Percentiles rank a stretch among this genome's conserved stretches.
Conservation (phyloP, 2,329 filamentous ascomycete genomes). For the Diaporthe sp. region DNA sequence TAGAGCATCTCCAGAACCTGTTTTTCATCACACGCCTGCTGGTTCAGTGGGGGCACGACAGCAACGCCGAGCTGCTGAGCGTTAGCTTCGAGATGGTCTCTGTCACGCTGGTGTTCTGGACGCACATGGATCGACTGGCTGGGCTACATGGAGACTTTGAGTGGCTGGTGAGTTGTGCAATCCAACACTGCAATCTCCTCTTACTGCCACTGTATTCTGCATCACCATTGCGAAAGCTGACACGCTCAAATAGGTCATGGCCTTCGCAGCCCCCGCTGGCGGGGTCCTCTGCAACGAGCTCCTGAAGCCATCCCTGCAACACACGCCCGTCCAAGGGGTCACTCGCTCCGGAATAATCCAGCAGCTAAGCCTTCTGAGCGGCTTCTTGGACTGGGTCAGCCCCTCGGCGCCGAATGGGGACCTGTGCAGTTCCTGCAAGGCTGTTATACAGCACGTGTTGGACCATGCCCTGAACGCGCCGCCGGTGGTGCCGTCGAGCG, state of each 20-base stretch:
- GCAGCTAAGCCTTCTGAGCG: conserved; percentile 64
- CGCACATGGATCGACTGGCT: conserved; percentile 61
- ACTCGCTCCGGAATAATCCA: conserved; percentile 65
- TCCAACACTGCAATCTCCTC: no score
- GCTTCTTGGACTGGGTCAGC: conserved; percentile 65
- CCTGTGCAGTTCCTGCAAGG: conserved; percentile 61
- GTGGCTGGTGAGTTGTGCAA: conserved; percentile 59
- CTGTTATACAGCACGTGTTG: conserved; percentile 64
- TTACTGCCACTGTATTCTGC: not conserved
- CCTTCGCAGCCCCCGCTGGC: conserved; percentile 63
- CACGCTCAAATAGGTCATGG: conserved; percentile 56
- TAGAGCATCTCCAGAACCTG: conserved; percentile 68
- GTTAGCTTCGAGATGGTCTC: conserved; percentile 64
- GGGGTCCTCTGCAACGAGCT: conserved; percentile 66
- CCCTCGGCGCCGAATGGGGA: conserved; percentile 63
- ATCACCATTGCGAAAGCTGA: not conserved
- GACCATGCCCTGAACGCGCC: conserved; percentile 62
- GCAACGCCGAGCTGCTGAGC: conserved; percentile 57
- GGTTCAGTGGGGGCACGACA: conserved; percentile 57
- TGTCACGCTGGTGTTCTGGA: conserved; percentile 63
- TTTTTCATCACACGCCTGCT: conserved; percentile 72
- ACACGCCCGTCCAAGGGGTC: conserved; percentile 51
- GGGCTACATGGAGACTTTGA: conserved; percentile 60
- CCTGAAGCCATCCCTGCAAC: conserved; percentile 57
- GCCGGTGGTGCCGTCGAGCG: conserved; percentile 43